Conservation (phyloP, 1,139 yeast species). For the Sugiyamaella castrensis region DNA sequence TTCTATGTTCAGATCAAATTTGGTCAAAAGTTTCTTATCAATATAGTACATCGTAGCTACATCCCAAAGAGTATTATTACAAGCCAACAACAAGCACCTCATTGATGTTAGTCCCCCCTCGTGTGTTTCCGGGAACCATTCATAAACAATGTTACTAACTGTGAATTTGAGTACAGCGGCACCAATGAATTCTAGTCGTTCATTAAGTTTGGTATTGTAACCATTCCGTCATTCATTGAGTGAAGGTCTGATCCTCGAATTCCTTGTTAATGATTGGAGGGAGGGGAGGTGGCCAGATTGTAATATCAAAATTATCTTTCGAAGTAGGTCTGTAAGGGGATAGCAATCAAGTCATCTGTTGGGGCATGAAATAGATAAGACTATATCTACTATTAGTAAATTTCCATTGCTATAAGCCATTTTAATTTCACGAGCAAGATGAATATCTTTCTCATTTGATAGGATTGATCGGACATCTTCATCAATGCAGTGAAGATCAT, state of each 20-base stretch:
- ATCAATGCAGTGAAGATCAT: slow-evolving; percentile 2
- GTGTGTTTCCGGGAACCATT: slow-evolving; percentile 61
- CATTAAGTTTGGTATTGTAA: slow-evolving; percentile 61
- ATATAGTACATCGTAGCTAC: slow-evolving; percentile 72
- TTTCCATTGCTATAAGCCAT: background rate
- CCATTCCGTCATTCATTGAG: slow-evolving; percentile 63
- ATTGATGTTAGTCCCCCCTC: slow-evolving; percentile 81
- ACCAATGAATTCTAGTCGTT: slow-evolving; percentile 88
- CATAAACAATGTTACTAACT: slow-evolving; percentile 65
- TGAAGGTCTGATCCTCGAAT: slow-evolving; percentile 68
- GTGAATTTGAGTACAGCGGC: slow-evolving; percentile 79
- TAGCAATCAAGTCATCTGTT: background rate
- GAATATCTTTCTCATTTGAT: background rate
- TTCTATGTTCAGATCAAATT: slow-evolving; percentile 31
- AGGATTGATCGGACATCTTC: background rate
- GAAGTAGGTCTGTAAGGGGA: background rate
- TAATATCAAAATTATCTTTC: background rate
- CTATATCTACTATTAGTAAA: slow-evolving; percentile 1
- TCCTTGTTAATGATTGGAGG: slow-evolving; percentile 63
- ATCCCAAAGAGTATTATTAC: slow-evolving; percentile 67
- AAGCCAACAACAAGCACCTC: slow-evolving; percentile 68
- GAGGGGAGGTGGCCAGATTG: slow-evolving; percentile 55
- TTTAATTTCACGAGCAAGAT: slow-evolving; percentile 1
- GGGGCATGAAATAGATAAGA: background rate
- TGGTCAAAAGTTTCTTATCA: slow-evolving; percentile 52